Conservation (phyloP, 2,329 filamentous ascomycete genomes). For the Magnaporthiopsis rhizophila region DNA sequence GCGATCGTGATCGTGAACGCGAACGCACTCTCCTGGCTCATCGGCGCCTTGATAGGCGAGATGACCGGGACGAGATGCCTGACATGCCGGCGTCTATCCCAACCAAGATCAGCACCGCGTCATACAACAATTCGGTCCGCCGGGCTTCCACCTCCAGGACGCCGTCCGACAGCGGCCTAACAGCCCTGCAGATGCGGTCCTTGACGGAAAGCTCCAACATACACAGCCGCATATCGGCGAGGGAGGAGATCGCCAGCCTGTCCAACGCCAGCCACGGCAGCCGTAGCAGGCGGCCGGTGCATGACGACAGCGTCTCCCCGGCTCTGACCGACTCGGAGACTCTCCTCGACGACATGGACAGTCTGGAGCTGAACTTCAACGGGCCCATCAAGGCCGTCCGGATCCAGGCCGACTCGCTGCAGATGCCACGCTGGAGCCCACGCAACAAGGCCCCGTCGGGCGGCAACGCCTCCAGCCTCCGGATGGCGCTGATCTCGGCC, state of each 20-base stretch:
- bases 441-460: slow-evolving; percentile 31
- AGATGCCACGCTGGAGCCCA: slow-evolving; percentile 44
- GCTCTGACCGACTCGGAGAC: slow-evolving; percentile 25
- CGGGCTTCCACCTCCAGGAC: slow-evolving; percentile 20
- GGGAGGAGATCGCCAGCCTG: slow-evolving; percentile 16
- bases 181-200: background rate
- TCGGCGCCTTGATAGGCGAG: background rate
- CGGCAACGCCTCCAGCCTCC: slow-evolving; percentile 33
- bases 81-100: background rate
- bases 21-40: background rate
- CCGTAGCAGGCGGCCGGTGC: background rate
- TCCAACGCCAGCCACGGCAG: background rate
- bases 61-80: background rate
- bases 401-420: slow-evolving; percentile 39
- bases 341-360: slow-evolving; percentile 26
- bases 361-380: slow-evolving; percentile 31
- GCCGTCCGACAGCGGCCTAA: slow-evolving; percentile 6
- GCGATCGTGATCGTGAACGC: background rate
- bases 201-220: slow-evolving; percentile 2
- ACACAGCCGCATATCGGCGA: slow-evolving; percentile 20
- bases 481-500: slow-evolving; percentile 41
- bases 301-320: slow-evolving; percentile 20
- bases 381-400: slow-evolving; percentile 34
- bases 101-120: background rate
- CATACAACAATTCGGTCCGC: slow-evolving; percentile 12